phyloP scores from a whole-genome alignment of 768 basidiomycete genomes.

The Gloeostereum incarnatum region DNA sequence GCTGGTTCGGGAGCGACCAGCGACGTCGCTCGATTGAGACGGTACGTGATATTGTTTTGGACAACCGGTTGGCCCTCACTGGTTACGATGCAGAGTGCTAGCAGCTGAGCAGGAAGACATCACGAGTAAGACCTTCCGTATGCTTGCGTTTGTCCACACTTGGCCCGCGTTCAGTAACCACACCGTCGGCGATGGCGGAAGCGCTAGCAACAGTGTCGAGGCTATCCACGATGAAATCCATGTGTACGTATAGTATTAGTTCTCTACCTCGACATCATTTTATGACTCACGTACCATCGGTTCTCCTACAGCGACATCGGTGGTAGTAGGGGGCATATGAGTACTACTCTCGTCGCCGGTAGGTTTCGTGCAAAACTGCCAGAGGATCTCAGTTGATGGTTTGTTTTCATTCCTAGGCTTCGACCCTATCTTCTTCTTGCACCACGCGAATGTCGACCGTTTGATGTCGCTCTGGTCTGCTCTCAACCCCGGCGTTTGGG shows the following conservation, averaged over 20 bases:
- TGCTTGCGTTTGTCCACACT: constrained; percentile 24
- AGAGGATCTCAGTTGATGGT: neutral
- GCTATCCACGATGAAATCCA: constrained; percentile 41
- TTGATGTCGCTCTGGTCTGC: constrained; percentile 41
- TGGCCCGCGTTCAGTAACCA: constrained; percentile 43
- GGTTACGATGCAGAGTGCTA: constrained; percentile 11
- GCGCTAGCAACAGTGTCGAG: constrained; percentile 36
- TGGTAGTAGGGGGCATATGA: constrained; percentile 34
- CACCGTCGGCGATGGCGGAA: constrained; percentile 23
- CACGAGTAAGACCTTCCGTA: constrained; percentile 23
- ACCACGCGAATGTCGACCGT: constrained; percentile 45
- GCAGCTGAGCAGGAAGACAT: constrained; percentile 15
- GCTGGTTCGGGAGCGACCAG: constrained; percentile 17
- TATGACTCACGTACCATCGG: too few species aligned
- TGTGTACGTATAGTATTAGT: too few species aligned
- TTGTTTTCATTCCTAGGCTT: constrained; percentile 20
- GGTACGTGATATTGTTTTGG: neutral
- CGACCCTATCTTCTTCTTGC: constrained; percentile 47
- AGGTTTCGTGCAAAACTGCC: constrained; percentile 3
- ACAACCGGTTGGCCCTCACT: neutral
- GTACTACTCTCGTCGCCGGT: constrained; percentile 30
- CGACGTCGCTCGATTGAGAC: constrained; percentile 17
- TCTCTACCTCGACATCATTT: too few species aligned
- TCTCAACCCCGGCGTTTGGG: constrained; percentile 31
- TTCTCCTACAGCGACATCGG: constrained; percentile 32